Conservation (phyloP, 768 basidiomycete genomes). For the Wakefieldia striispora region DNA sequence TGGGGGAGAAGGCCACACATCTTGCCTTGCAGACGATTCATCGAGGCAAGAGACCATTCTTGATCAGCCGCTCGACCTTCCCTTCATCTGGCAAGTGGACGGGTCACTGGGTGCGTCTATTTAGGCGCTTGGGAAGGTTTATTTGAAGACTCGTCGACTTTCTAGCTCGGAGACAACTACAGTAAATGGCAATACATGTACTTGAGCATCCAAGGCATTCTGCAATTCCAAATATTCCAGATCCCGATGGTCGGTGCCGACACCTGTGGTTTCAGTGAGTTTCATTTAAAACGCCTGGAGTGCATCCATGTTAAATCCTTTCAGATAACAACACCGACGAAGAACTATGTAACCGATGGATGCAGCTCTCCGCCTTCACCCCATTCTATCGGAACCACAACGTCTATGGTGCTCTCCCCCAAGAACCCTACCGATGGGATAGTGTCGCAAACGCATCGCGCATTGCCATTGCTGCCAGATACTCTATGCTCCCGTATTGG, state of each 20-base stretch:
- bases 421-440: constrained; percentile 82
- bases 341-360: constrained; percentile 83
- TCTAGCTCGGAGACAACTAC: constrained; percentile 72
- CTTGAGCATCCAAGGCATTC: constrained; percentile 67
- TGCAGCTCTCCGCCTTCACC: constrained; percentile 79
- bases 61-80: constrained; percentile 70
- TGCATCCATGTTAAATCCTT: too few relatives aligned
- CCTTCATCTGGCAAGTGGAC: constrained; percentile 67
- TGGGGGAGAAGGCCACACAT: constrained; percentile 69
- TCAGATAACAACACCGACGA: constrained; percentile 64
- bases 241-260: constrained; percentile 85
- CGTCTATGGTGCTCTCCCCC: constrained; percentile 58
- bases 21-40: constrained; percentile 52
- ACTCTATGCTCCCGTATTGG: constrained; percentile 78
- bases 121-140: neutral
- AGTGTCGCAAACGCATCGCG: constrained; percentile 73
- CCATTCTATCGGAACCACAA: constrained; percentile 87
- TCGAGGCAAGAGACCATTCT: constrained; percentile 63
- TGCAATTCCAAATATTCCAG: constrained; percentile 83
- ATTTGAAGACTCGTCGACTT: neutral
- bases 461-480: constrained; percentile 68
- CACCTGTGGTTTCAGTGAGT: constrained; percentile 40
- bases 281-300: too few relatives aligned
- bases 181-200: constrained; percentile 74
- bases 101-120: constrained; percentile 59